phyloP scores from a whole-genome alignment of 2,329 filamentous ascomycete species.

The Beauveria brongniartii region DNA sequence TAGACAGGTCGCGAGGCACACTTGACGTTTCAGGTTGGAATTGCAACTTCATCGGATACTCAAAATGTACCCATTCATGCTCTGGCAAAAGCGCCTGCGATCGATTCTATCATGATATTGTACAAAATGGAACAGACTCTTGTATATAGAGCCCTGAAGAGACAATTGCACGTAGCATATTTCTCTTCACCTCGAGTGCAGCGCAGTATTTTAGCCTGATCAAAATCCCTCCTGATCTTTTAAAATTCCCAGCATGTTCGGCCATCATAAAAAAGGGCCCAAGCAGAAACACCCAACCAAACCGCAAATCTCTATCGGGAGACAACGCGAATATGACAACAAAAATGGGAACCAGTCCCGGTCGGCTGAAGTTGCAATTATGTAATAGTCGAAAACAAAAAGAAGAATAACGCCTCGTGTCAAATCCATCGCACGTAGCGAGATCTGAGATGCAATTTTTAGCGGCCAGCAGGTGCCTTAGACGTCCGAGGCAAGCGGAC shows the following conservation, averaged over 20 bases:
- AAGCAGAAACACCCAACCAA: neutral
- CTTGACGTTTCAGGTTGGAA: neutral
- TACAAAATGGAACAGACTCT: constrained; percentile 6
- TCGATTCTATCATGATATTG: constrained; percentile 7
- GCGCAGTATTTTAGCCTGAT: neutral
- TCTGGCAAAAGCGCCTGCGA: neutral
- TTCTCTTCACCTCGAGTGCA: neutral
- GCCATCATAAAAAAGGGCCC: neutral
- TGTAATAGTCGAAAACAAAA: constrained; percentile 5
- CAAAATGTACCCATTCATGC: neutral
- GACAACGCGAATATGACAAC: neutral
- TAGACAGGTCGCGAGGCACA: neutral
- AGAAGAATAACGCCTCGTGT: constrained; percentile 8
- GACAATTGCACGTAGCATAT: neutral
- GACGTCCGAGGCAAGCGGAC: neutral
- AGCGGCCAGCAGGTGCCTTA: neutral
- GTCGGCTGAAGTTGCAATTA: neutral
- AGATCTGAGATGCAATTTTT: constrained; percentile 7
- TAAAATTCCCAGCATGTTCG: neutral
- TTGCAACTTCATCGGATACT: neutral
- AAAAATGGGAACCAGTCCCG: constrained; percentile 2
- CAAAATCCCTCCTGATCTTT: neutral
- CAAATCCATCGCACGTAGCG: constrained; percentile 3
- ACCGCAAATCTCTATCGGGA: neutral
- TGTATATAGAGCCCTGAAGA: neutral